Conservation (phyloP, 805 yeast species). For the Cyberlindnera maclurae region DNA sequence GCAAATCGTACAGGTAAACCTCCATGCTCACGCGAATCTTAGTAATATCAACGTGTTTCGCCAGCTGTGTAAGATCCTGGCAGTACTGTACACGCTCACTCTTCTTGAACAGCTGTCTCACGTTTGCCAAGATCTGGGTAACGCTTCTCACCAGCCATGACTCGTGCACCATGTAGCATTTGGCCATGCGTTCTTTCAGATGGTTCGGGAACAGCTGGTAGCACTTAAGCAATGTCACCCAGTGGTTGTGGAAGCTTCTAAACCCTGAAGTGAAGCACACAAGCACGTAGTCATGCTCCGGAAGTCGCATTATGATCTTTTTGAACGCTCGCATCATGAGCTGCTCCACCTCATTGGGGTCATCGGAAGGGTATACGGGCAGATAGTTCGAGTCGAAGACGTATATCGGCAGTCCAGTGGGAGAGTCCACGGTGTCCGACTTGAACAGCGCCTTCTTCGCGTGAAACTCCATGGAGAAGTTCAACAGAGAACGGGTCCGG, state of each 20-base stretch:
- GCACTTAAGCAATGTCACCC: slow-evolving; percentile 68
- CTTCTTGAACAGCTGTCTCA: slow-evolving; percentile 36
- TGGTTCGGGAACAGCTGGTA: slow-evolving; percentile 52
- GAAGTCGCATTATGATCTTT: slow-evolving; percentile 48
- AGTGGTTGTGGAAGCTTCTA: slow-evolving; percentile 36
- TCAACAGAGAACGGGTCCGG: too few species aligned
- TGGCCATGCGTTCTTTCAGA: slow-evolving; percentile 45
- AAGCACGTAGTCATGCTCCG: slow-evolving; percentile 55
- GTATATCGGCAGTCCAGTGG: slow-evolving; percentile 61
- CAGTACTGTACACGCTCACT: slow-evolving; percentile 25
- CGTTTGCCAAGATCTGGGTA: slow-evolving; percentile 61
- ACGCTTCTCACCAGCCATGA: slow-evolving; percentile 82
- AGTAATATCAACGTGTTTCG: slow-evolving; percentile 58
- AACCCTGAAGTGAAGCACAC: slow-evolving; percentile 83
- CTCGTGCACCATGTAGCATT: slow-evolving; percentile 79
- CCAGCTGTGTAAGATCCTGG: slow-evolving; percentile 27
- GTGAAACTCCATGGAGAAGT: slow-evolving; percentile 23
- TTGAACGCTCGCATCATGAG: slow-evolving; percentile 47
- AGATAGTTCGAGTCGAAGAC: slow-evolving; percentile 79
- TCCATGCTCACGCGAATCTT: slow-evolving; percentile 66
- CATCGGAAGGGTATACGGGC: slow-evolving; percentile 45
- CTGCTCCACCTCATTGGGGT: slow-evolving; percentile 30
- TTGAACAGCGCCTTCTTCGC: slow-evolving; percentile 44
- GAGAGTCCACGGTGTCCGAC: slow-evolving; percentile 59
- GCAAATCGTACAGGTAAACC: slow-evolving; percentile 63